Evolutionary conservation across 2,329 filamentous ascomycete species (phyloP).

Genomic region (Fusarium virguliforme): DNA sequence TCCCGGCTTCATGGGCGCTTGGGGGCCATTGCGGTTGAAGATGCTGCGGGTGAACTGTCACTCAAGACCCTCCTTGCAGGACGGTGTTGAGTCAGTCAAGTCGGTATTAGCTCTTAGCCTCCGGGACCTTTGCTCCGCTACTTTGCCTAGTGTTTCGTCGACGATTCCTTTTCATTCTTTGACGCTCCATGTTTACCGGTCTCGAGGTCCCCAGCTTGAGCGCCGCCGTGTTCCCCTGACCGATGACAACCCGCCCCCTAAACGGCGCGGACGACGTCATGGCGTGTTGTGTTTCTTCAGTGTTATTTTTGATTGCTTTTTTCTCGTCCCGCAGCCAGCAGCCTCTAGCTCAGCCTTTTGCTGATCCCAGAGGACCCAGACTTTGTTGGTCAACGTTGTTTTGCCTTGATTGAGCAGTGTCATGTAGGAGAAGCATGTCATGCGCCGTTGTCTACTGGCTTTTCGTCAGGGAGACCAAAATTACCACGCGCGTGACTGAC

Average conservation of each 20-base stretch:
- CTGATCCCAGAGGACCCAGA: too few species aligned
- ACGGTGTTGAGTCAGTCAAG: conserved; percentile 1
- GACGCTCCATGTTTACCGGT: not conserved
- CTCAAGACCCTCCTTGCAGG: not conserved
- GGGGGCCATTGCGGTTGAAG: not conserved
- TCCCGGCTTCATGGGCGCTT: not conserved
- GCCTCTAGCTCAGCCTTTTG: conserved; percentile 1
- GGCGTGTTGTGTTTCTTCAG: conserved; percentile 3
- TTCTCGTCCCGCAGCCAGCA: not conserved
- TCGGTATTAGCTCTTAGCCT: not conserved
- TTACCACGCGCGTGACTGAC: not conserved
- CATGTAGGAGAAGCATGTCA: conserved; percentile 11
- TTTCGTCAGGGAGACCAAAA: not conserved
- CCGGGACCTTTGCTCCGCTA: conserved; percentile 8
- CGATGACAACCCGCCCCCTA: not conserved
- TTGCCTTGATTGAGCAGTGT: conserved; percentile 6
- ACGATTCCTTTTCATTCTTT: conserved; percentile 12
- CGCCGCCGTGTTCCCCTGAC: not conserved
- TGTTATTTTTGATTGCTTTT: conserved; percentile 3
- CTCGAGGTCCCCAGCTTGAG: conserved; percentile 1
- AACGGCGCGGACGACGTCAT: conserved; percentile 15
- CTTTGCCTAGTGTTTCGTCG: not conserved
- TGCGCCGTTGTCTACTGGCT: conserved; percentile 6
- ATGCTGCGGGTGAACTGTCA: conserved; percentile 1
- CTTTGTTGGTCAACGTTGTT: not conserved